These are phyloP conservation scores for Panicum virgatum DNA, from an alignment of 202 grass and related monocot genomes.

Conservation along the genomic window DNA sequence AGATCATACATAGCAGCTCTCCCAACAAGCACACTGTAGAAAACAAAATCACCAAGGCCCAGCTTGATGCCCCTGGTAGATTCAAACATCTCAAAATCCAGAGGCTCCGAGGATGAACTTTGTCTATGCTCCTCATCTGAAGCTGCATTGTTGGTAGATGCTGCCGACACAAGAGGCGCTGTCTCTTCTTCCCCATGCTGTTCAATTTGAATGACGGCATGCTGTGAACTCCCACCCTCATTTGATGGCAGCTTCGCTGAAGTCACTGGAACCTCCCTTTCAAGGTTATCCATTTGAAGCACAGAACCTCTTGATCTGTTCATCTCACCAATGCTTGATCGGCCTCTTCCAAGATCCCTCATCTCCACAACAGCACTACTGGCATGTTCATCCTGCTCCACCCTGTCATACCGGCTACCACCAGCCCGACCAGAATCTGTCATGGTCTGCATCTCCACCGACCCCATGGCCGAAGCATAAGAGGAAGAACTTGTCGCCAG, in stretches of 20 bases:
- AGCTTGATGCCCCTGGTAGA: conserved; percentile 83
- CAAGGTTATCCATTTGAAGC: conserved; percentile 12
- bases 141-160: conserved; percentile 18
- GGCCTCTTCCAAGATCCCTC: conserved; percentile 43
- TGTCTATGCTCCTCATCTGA: conserved; percentile 32
- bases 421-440: conserved; percentile 6
- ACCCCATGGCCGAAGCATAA: conserved; percentile 49
- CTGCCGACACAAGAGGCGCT: conserved; percentile 51
- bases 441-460: conserved; percentile 71
- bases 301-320: conserved; percentile 26
- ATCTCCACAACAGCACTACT: conserved; percentile 44
- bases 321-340: neutral
- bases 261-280: neutral
- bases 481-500: conserved; percentile 39
- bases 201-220: conserved; percentile 62
- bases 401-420: conserved; percentile 31
- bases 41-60: conserved; percentile 94
- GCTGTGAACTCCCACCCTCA: conserved; percentile 49
- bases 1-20: conserved; percentile 98
- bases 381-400: conserved; percentile 40
- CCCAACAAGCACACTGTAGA: conserved; percentile 96
- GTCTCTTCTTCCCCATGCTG: conserved; percentile 55
- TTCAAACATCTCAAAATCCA: conserved; percentile 74
- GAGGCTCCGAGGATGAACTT: conserved; percentile 38
- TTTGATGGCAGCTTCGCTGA: conserved; percentile 21